phyloP scores from a whole-genome alignment of 106 monocot genomes.

The Gastrodia elata region DNA sequence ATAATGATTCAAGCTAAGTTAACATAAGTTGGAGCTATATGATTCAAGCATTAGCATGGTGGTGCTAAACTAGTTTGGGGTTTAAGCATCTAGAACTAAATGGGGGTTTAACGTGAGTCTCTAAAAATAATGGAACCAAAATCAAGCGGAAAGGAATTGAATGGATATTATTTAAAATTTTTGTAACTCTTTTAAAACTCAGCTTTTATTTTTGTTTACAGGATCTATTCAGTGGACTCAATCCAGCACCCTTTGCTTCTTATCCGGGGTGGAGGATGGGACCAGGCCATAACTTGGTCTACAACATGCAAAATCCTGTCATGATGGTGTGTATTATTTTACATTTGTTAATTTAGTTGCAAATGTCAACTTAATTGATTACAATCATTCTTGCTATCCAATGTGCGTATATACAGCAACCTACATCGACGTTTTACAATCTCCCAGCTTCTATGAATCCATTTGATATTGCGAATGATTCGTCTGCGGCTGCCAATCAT shows the following conservation, averaged over 20 bases:
- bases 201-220: constrained; percentile 5
- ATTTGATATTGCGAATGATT: constrained; percentile 13
- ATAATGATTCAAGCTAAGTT: no score
- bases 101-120: no score
- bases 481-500: constrained; percentile 11
- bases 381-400: neutral
- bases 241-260: constrained; percentile 10
- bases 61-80: no score
- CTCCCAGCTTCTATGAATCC: constrained; percentile 13
- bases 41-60: no score
- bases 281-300: constrained; percentile 11
- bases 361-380: neutral
- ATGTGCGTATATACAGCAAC: neutral
- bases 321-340: constrained; percentile 12
- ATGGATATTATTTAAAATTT: neutral
- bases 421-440: constrained; percentile 1
- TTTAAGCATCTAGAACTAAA: no score
- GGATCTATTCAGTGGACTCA: constrained; percentile 26
- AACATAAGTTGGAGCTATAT: no score
- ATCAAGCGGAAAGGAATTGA: neutral
- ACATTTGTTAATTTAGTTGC: neutral
- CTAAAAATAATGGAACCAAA: neutral
- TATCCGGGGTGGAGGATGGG: constrained; percentile 8
- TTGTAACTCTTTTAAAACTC: neutral
- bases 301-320: constrained; percentile 18